Conservation (phyloP, 2,329 filamentous ascomycete genomes). For the Fusarium camptoceras region DNA sequence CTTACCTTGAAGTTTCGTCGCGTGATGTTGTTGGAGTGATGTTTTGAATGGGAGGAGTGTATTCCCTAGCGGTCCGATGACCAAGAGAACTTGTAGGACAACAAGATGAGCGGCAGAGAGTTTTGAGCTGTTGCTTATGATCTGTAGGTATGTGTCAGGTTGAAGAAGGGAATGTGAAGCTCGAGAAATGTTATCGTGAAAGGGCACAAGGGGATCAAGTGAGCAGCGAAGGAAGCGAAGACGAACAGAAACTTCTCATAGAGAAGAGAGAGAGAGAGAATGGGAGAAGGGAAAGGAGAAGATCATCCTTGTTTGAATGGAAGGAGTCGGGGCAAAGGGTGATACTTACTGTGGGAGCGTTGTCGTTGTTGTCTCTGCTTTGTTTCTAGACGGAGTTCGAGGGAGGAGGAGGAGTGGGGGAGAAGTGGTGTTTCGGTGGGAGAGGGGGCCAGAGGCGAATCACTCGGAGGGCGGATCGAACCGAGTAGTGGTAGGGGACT, state of each 20-base stretch:
- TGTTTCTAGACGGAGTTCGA: constrained; percentile 4
- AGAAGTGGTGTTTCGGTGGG: constrained; percentile 6
- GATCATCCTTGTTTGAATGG: neutral
- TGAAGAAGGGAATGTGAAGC: constrained; percentile 1
- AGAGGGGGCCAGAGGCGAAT: neutral
- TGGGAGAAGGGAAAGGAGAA: neutral
- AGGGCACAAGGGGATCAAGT: neutral
- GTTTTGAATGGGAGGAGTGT: neutral
- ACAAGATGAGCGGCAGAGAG: neutral
- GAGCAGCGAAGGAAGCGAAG: neutral
- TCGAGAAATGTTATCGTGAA: neutral
- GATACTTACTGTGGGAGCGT: neutral
- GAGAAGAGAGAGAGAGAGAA: neutral
- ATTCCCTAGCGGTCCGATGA: neutral
- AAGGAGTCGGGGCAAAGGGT: neutral
- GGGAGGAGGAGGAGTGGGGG: neutral
- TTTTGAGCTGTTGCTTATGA: neutral
- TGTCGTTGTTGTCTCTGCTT: constrained; percentile 1
- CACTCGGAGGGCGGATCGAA: neutral
- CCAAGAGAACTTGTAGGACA: neutral
- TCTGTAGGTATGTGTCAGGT: neutral
- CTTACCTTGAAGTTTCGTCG: constrained; percentile 15
- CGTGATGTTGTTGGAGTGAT: neutral
- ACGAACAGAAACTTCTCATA: neutral
- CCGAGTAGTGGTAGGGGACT: neutral